Evolutionary conservation across 768 basidiomycete genomes (phyloP).

Genomic region (Antrodiella citrinella): DNA sequence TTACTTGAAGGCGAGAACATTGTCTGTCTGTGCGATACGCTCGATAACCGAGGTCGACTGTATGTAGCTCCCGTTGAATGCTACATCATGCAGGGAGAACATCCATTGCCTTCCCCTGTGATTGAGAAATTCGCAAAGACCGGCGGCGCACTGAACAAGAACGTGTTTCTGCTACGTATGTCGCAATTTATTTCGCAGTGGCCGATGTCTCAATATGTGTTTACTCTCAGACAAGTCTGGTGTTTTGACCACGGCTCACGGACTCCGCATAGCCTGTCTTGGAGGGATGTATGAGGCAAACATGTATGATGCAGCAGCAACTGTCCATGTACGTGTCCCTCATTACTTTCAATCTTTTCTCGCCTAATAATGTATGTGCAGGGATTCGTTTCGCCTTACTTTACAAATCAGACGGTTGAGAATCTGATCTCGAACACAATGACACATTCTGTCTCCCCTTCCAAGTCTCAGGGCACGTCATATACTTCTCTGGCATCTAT

Average conservation of each 20-base stretch:
- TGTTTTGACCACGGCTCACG: constrained; percentile 68
- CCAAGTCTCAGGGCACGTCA: constrained; percentile 23
- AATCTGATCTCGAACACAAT: constrained; percentile 66
- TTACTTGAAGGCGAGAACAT: constrained; percentile 58
- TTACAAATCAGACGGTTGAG: constrained; percentile 61
- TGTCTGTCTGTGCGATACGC: too few relatives aligned
- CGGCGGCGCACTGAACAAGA: constrained; percentile 72
- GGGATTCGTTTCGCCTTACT: constrained; percentile 75
- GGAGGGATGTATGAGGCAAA: constrained; percentile 68
- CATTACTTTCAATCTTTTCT: neutral
- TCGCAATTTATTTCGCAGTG: constrained; percentile 4
- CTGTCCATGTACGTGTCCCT: constrained; percentile 49
- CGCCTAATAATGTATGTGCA: constrained; percentile 24
- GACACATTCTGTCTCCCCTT: constrained; percentile 32
- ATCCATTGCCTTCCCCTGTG: constrained; percentile 64
- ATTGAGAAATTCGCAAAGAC: constrained; percentile 69
- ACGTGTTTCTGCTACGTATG: constrained; percentile 83
- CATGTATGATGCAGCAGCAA: constrained; percentile 50
- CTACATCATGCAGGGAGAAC: constrained; percentile 86
- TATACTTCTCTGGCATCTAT: constrained; percentile 65
- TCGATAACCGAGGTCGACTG: too few relatives aligned
- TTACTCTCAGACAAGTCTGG: constrained; percentile 78
- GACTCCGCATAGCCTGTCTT: constrained; percentile 78
- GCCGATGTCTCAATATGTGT: constrained; percentile 4
- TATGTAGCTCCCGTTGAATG: constrained; percentile 74